phyloP scores from a whole-genome alignment of 441 rosid genomes.

The Rhodomyrtus psidioides region DNA sequence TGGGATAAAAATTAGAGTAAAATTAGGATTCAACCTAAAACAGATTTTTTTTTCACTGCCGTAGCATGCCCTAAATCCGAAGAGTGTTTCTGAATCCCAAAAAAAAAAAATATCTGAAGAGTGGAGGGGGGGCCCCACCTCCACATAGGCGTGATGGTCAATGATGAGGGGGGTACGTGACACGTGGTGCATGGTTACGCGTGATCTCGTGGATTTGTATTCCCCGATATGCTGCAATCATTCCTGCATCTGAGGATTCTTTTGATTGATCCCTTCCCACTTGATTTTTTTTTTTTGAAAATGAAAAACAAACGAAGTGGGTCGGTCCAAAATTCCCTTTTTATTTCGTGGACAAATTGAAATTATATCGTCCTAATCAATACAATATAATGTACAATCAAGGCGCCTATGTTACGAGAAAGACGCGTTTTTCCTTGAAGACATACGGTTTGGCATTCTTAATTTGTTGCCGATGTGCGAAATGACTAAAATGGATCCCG shows the following conservation, averaged over 20 bases:
- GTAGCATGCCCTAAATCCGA: background rate
- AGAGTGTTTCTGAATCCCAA: too few relatives aligned
- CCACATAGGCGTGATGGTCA: background rate
- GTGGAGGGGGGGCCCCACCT: background rate
- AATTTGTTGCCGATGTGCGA: too few relatives aligned
- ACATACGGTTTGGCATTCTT: too few relatives aligned
- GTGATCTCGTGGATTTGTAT: background rate
- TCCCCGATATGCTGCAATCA: background rate
- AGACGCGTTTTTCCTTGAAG: accelerated
- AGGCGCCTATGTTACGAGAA: background rate
- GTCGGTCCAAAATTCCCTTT: background rate
- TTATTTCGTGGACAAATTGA: background rate
- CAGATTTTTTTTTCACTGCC: background rate
- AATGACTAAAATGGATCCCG: too few relatives aligned
- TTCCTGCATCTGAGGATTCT: background rate
- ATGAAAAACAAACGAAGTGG: background rate
- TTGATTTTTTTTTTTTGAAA: too few relatives aligned
- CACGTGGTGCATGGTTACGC: background rate
- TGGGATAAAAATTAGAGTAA: too few relatives aligned
- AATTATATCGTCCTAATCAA: background rate
- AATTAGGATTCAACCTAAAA: too few relatives aligned
- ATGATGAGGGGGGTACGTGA: background rate
- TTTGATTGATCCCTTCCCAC: background rate
- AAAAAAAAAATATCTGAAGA: background rate
- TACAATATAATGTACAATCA: background rate